Base-by-base conservation (phyloP, 2,329 filamentous ascomycete genomes). In the Aspergillus bombycis region DNA sequence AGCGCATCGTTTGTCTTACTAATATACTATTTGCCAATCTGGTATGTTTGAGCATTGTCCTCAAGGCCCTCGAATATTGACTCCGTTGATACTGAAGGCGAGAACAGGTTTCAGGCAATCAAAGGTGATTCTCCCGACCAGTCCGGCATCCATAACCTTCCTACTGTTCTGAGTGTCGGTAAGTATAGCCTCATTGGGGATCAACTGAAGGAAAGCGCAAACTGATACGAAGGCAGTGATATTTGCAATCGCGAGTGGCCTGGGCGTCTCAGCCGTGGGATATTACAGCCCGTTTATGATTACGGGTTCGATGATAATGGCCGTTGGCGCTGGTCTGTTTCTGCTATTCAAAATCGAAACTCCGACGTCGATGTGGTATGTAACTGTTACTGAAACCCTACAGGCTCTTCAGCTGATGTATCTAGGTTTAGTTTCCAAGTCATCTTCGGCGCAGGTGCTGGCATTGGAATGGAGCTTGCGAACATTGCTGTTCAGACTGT, bases 401-500 rank as follows among this genome's bases (percentile, higher is more conserved):
- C 10, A 23, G 5, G 43, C 21, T 23, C 43, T 2, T 23, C 3
- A 4, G 21, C 21, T 57, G 57, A 57, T 21, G 4, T 14, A 46
- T 38, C 23, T 14, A 59, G 46, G 55, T 5, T 58, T 9, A 60
- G 60, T 3, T 65, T 58, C 45, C 62, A 60, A 41, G 34, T 62
- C 6, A 1, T 66, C 26, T 62, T 67, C 59, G 63, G 66, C 16
- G 12, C 50, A 0, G 56, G 63, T 2, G 46, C 56, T 3, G 65
- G 65, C 3, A 30, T 61, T 23, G 58, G 60, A 30, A 48, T 63
- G 19, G 38, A 62, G n/a, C 19, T 54, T 8, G 30, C 54, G 6
- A 48, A 57, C 19, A 73, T 78, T 58, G 75, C 76, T 10, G 74
- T 71, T 7, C 77, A 79, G 62, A 71, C 76, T 7, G 74, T 76